phyloP scores from a whole-genome alignment of 768 basidiomycete genomes.

The Hericium erinaceus region DNA sequence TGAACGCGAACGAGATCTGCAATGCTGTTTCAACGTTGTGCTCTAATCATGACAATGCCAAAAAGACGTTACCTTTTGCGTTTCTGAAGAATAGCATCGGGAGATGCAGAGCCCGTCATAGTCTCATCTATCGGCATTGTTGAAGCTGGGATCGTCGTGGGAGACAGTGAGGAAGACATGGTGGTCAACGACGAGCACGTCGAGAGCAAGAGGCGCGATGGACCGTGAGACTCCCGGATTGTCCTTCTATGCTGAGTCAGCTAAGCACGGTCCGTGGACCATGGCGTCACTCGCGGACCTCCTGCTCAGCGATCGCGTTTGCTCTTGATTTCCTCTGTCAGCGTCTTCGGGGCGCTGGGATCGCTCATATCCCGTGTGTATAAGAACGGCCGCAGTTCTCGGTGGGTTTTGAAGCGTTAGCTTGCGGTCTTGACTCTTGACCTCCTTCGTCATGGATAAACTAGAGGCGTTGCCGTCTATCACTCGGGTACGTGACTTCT shows the following conservation, averaged over 20 bases:
- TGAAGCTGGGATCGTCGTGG: neutral
- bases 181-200: neutral
- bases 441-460: slow-evolving; percentile 33
- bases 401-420: neutral
- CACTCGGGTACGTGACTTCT: slow-evolving; percentile 34
- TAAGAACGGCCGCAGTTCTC: neutral
- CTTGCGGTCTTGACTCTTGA: too few relatives aligned
- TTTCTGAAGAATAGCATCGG: slow-evolving; percentile 5
- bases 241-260: neutral
- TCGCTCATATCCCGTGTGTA: neutral
- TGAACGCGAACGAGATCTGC: slow-evolving; percentile 26
- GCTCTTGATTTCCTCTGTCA: too few relatives aligned
- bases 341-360: neutral
- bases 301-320: neutral
- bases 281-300: neutral
- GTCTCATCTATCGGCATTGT: slow-evolving; percentile 6
- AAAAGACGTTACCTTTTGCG: slow-evolving; percentile 8
- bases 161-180: neutral
- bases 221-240: neutral
- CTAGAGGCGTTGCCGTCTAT: slow-evolving; percentile 44
- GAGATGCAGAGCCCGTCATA: neutral
- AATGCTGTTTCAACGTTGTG: neutral
- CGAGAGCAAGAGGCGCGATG: neutral
- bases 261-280: neutral
- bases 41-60: neutral